Conservation (phyloP, 106 monocot genomes). For the Allium fistulosum region DNA sequence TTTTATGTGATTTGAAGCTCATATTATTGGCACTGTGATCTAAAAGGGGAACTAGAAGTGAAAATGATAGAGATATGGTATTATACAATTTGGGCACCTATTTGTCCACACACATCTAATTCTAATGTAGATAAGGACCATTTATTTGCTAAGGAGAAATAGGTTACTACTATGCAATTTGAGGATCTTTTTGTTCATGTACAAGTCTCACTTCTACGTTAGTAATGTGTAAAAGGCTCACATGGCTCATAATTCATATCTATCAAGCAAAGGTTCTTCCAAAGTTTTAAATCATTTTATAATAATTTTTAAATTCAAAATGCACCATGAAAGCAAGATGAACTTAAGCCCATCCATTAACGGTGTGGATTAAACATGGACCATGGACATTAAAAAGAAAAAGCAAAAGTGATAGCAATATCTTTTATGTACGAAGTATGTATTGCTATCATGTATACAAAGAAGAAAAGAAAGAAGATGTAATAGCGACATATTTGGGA, state of each 20-base stretch:
- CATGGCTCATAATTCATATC: too few species aligned
- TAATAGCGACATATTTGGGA: slow-evolving; percentile 50
- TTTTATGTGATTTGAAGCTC: not conserved
- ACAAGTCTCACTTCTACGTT: too few species aligned
- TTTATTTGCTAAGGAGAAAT: too few species aligned
- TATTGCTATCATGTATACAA: not conserved
- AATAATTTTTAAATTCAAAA: too few species aligned
- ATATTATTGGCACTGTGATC: not conserved
- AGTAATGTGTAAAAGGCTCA: too few species aligned
- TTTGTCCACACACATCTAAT: not conserved
- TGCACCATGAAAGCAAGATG: too few species aligned
- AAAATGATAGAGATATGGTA: not conserved
- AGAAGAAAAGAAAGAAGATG: not conserved
- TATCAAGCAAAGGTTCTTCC: too few species aligned
- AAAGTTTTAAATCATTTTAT: too few species aligned
- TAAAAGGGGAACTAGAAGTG: not conserved
- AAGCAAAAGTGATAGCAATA: not conserved
- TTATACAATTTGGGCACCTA: not conserved
- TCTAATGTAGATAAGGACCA: not conserved
- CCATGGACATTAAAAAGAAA: not conserved
- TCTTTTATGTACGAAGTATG: not conserved
- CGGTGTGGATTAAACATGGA: not conserved
- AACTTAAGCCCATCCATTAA: not conserved
- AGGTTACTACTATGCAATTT: too few species aligned
- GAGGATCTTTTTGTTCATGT: too few species aligned